Percentiles rank a stretch among this genome's conserved stretches.
Evolutionary conservation across 2,329 filamentous ascomycete genomes (phyloP).

Genomic region (Trichoderma sp.): DNA sequence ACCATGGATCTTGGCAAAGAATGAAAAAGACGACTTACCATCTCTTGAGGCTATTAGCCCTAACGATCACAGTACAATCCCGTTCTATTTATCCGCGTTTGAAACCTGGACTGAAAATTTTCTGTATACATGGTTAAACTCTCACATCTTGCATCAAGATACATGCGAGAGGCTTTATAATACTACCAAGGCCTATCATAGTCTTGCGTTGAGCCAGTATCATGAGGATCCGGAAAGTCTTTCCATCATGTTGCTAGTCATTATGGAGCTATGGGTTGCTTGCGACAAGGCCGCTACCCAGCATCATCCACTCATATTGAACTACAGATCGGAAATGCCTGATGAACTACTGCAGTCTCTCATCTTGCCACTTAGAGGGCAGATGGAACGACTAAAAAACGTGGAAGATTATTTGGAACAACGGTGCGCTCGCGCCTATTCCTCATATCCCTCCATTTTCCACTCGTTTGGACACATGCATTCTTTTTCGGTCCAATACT

Average conservation of each 20-base stretch:
- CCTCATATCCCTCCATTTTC: neutral
- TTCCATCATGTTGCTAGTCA: conserved; percentile 57
- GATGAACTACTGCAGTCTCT: conserved; percentile 41
- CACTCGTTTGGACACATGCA: conserved; percentile 31
- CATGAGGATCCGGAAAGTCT: conserved; percentile 43
- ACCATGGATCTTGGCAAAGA: no score
- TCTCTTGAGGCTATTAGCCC: neutral
- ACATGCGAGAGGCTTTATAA: neutral
- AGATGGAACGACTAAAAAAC: no score
- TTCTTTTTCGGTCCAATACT: conserved; percentile 53
- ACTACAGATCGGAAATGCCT: conserved; percentile 51
- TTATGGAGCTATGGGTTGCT: conserved; percentile 60
- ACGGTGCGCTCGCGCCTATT: no score
- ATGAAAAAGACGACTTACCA: no score
- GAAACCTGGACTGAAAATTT: neutral
- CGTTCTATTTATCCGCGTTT: neutral
- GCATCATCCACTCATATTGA: conserved; percentile 41
- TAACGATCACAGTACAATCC: neutral
- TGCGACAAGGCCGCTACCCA: conserved; percentile 49
- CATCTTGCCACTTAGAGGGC: neutral
- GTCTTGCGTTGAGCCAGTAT: conserved; percentile 38
- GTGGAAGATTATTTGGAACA: neutral
- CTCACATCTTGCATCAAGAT: no score
- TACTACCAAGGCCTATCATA: conserved; percentile 36
- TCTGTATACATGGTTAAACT: conserved; percentile 1